These are phyloP conservation scores for Geranium incanum DNA, from an alignment of 441 rosid species.

Conservation along the genomic window DNA sequence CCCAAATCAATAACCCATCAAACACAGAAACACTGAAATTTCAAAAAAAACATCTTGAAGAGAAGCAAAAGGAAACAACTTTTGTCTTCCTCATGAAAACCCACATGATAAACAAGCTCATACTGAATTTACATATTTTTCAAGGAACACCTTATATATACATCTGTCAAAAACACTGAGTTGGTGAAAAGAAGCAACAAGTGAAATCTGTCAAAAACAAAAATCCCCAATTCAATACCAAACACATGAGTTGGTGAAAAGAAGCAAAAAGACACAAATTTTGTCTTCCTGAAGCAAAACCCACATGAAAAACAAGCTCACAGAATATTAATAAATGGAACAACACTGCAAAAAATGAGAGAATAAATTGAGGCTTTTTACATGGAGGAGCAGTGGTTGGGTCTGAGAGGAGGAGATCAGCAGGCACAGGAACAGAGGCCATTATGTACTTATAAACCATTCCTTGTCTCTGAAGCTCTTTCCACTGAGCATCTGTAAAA, in stretches of 20 bases:
- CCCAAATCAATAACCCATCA: too few species aligned
- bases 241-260: neutral
- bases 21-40: neutral
- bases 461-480: constrained; percentile 27
- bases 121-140: too few species aligned
- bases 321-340: neutral
- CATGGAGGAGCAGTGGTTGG: neutral
- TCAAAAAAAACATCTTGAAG: neutral
- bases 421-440: constrained; percentile 24
- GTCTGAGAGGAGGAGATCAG: constrained; percentile 16
- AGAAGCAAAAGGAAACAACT: neutral
- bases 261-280: neutral
- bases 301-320: neutral
- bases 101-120: neutral
- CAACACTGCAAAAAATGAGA: neutral
- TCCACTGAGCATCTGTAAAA: constrained; percentile 27
- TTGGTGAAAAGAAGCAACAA: neutral
- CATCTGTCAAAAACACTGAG: too few species aligned
- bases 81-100: neutral
- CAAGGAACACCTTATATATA: too few species aligned
- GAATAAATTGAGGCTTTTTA: neutral
- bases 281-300: neutral
- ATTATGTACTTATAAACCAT: constrained; percentile 29
- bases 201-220: neutral
- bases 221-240: neutral